Conservation (phyloP, 2,329 filamentous ascomycete species). For the Amylocarpus encephaloides region DNA sequence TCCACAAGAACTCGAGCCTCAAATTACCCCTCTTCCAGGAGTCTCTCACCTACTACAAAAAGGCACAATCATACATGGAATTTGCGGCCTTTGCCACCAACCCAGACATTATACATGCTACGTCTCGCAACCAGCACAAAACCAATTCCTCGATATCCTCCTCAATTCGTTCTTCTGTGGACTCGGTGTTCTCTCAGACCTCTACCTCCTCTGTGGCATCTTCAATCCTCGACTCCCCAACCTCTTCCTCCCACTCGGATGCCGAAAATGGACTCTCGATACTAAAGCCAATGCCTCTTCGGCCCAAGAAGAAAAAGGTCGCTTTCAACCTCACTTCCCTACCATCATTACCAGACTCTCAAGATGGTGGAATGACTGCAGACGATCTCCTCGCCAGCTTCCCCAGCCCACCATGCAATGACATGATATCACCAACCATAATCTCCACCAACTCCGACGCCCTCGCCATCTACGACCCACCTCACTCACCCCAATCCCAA, state of each 20-base stretch:
- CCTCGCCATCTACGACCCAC: slow-evolving; percentile 4
- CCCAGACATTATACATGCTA: slow-evolving; percentile 4
- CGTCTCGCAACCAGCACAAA: neutral
- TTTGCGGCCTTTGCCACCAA: slow-evolving; percentile 20
- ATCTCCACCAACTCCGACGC: slow-evolving; percentile 2
- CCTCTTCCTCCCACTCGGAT: slow-evolving; percentile 7
- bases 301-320: slow-evolving; percentile 27
- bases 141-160: slow-evolving; percentile 17
- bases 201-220: slow-evolving; percentile 17
- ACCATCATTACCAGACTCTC: neutral
- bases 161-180: slow-evolving; percentile 25
- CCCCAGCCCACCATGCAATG: slow-evolving; percentile 10
- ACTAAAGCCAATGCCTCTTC: slow-evolving; percentile 11
- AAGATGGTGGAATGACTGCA: neutral
- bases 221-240: slow-evolving; percentile 14
- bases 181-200: slow-evolving; percentile 25
- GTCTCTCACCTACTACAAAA: slow-evolving; percentile 23
- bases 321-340: slow-evolving; percentile 20
- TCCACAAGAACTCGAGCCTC: slow-evolving; percentile 20
- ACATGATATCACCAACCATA: neutral
- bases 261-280: neutral
- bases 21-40: slow-evolving; percentile 29
- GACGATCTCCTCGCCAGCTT: slow-evolving; percentile 14
- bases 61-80: slow-evolving; percentile 22
- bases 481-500: slow-evolving; percentile 3